Conservation (phyloP, 2,329 filamentous ascomycete genomes). For the Atkinsonella hypoxylon region DNA sequence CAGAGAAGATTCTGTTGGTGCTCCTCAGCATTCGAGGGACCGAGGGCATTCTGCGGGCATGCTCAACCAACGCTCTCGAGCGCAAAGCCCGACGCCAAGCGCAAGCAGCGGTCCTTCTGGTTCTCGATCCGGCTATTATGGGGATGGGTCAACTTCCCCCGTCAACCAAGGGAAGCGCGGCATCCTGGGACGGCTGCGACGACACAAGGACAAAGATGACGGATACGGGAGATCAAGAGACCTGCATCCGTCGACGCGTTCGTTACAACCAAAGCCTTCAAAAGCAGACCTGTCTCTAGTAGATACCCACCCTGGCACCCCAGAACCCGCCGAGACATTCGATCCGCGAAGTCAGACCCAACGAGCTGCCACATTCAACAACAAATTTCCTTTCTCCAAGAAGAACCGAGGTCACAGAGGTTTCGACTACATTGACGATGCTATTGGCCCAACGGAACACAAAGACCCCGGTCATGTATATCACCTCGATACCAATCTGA, state of each 20-base stretch:
- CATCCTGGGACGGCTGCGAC: constrained; percentile 36
- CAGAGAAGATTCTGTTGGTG: constrained; percentile 51
- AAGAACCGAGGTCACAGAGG: constrained; percentile 34
- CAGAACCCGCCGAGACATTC: constrained; percentile 18
- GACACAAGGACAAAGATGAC: constrained; percentile 45
- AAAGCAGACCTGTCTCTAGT: constrained; percentile 32
- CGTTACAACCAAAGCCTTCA: constrained; percentile 38
- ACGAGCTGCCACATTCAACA: constrained; percentile 45
- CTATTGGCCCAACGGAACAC: constrained; percentile 47
- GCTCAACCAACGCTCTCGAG: constrained; percentile 43
- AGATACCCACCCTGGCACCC: constrained; percentile 21
- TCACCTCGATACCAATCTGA: constrained; percentile 75
- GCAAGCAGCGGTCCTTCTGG: constrained; percentile 44
- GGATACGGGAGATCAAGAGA: constrained; percentile 31
- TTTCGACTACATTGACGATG: constrained; percentile 44
- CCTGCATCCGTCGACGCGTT: constrained; percentile 39
- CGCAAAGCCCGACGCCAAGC: constrained; percentile 75
- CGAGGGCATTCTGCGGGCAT: constrained; percentile 32
- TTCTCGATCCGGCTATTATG: constrained; percentile 31
- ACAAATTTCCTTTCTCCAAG: constrained; percentile 51
- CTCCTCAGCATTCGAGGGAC: constrained; percentile 37
- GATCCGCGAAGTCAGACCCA: constrained; percentile 16
- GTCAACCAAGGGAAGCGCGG: constrained; percentile 39
- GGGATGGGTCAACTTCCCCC: constrained; percentile 48
- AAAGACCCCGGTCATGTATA: constrained; percentile 52